Evolutionary conservation across 2,329 filamentous ascomycete species (phyloP), one percentile per base, ranked within the genome.

Genomic region (Stromatinia cepivora): DNA sequence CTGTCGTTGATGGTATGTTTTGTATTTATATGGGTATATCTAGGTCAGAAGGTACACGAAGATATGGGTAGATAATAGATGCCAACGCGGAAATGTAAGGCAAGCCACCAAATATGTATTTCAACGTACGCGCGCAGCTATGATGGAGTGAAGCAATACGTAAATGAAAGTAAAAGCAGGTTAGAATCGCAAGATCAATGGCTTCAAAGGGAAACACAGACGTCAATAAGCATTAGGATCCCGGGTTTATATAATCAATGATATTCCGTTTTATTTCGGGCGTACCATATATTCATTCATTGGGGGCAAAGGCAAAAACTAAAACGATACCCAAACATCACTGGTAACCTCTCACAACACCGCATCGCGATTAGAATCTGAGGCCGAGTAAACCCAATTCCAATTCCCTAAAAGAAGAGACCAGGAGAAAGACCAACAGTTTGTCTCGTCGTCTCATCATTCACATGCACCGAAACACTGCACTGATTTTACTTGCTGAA

Each of bases 381-480:
- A 45, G 17, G 36, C 36, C 56, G 36, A 59, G 15, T 22, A 20
- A 25, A 45, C 10, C 13, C n/a, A 39, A 17, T n/a, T 39, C 22
- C 15, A 57, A 22, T 17, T 58, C 56, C 36, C 36, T 9, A 28
- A 25, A 45, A 45, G 15, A 28, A 59, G 15, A 22, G n/a, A 25
- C 34, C 22, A n/a, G 54, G 54, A 58, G 54, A 13, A 39, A 17
- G 36, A 28, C 36, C 56, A 42, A 25, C 45, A 48, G 28, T 20
- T n/a, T 25, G 42, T 62, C 45, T 62, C 45, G 50, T 50, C 45
- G 7, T 50, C 45, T 62, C 59, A 62, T 50, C 45, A 62, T 36
- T 48, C 25, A 36, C 28, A 62, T 22, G 58, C 58, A 61, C 25
- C 34, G 25, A 46, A 61, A 46, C 20, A 15, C 20, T 48, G 58